Percentiles rank a stretch among this genome's conserved stretches.
phyloP scores from a whole-genome alignment of 2,329 filamentous ascomycete genomes.

The Ascochyta koolunga region DNA sequence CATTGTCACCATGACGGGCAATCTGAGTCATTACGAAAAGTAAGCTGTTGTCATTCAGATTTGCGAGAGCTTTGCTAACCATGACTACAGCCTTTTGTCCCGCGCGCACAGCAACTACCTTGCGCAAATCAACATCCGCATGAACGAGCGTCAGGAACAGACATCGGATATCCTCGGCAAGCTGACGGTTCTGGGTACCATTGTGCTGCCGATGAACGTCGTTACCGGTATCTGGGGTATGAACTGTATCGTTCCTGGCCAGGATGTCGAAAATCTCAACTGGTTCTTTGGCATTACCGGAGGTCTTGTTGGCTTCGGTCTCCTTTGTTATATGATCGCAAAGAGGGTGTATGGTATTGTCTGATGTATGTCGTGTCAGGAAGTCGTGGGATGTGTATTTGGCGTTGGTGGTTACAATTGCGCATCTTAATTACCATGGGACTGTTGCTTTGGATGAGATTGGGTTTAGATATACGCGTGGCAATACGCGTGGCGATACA shows the following conservation, averaged over 20 bases:
- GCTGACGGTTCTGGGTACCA: slow-evolving; percentile 93
- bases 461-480: too few species aligned
- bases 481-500: too few species aligned
- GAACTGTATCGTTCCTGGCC: slow-evolving; percentile 90
- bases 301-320: slow-evolving; percentile 77
- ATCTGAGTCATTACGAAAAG: slow-evolving; percentile 95
- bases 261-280: slow-evolving; percentile 72
- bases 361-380: slow-evolving; percentile 1
- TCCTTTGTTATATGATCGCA: slow-evolving; percentile 79
- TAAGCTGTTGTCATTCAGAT: slow-evolving; percentile 53
- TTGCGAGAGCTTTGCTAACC: slow-evolving; percentile 18
- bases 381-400: too few species aligned
- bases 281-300: slow-evolving; percentile 68
- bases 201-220: slow-evolving; percentile 98
- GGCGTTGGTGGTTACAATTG: too few species aligned
- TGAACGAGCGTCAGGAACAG: slow-evolving; percentile 97
- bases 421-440: too few species aligned
- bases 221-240: slow-evolving; percentile 98
- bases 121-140: slow-evolving; percentile 98
- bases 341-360: slow-evolving; percentile 65
- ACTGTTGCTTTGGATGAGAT: too few species aligned
- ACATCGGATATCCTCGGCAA: slow-evolving; percentile 95
- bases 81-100: slow-evolving; percentile 72
- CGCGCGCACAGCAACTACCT: slow-evolving; percentile 95
- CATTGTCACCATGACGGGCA: slow-evolving; percentile 98